Base-by-base conservation (phyloP, 768 basidiomycete genomes). In the Sistotremastrum suecicum region DNA sequence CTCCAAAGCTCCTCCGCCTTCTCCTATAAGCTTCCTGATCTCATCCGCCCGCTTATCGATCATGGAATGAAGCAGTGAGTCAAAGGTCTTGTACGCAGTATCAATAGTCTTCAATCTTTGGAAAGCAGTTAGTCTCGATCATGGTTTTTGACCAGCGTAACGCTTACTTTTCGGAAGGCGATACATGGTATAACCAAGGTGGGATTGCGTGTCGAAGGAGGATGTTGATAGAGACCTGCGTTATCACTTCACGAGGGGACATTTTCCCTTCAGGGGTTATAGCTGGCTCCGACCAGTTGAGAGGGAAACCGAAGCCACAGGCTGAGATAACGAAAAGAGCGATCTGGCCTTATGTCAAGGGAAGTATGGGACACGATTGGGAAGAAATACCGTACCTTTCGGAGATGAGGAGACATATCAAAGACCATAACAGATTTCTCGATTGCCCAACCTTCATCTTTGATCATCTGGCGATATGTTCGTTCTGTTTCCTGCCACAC, bases 391-490 rank as follows among this genome's bases (percentile, higher is more conserved):
- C 50, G 33, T 9, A 53, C 37, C 5, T 46, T 37, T 30, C 49
- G 39, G 1, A 48, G 55, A 30, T 52, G 20, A 8, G 43, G 30
- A 40, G 43, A 45, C 7, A 54, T 43, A 39, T 56, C 53, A 6
- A 34, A 34, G 28, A 56, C 42, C 5, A 33, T 35, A 20, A 47
- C 35, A 1, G 37, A 35, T 9, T 39, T 32, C 29, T 39, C 45
- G 5, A 38, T 41, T 11, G 34, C 11, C 43, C 67, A 69, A 10
- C 60, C 58, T 47, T 70, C 68, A 0, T 48, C 51, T 0, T 50
- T 43, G 5, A 67, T 44, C 68, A 72, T 68, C 9, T 71, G 64
- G 5, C 56, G 53, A 43, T 68, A 69, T 2, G 61, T 60, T n/a
- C 52, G 39, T 2, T 58, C 31, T 0, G 66, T 66, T 47, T 67